phyloP scores from a whole-genome alignment of 2,329 filamentous ascomycete species.

The Zymoseptoria tritici region DNA sequence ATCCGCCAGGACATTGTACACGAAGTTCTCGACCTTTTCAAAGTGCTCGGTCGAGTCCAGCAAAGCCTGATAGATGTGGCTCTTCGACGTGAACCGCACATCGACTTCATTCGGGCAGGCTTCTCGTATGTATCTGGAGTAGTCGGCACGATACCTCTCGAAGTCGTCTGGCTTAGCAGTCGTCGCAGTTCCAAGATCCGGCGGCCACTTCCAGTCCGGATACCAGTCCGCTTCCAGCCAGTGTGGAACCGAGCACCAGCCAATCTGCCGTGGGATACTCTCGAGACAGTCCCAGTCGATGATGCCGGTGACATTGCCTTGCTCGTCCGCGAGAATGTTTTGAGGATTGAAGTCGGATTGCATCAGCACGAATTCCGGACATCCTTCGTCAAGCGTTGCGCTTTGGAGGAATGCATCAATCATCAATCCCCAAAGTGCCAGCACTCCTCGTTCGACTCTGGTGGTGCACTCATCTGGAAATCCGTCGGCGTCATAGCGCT shows the following conservation, averaged over 20 bases:
- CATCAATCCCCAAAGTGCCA: slow-evolving; percentile 11
- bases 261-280: slow-evolving; percentile 11
- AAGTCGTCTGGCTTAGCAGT: slow-evolving; percentile 10
- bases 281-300: slow-evolving; percentile 18
- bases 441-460: not conserved
- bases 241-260: slow-evolving; percentile 12
- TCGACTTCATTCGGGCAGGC: slow-evolving; percentile 6
- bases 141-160: slow-evolving; percentile 10
- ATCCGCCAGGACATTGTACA: slow-evolving; percentile 12
- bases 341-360: slow-evolving; percentile 17
- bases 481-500: slow-evolving; percentile 5
- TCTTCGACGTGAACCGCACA: slow-evolving; percentile 11
- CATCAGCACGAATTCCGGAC: slow-evolving; percentile 14
- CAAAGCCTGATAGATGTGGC: slow-evolving; percentile 13
- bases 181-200: not conserved
- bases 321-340: slow-evolving; percentile 13
- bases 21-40: slow-evolving; percentile 9
- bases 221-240: slow-evolving; percentile 13
- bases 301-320: slow-evolving; percentile 8
- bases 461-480: not conserved
- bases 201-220: slow-evolving; percentile 10
- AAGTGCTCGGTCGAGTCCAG: slow-evolving; percentile 10
- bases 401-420: slow-evolving; percentile 12
- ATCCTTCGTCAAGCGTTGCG: slow-evolving; percentile 1
- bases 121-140: slow-evolving; percentile 11